These are phyloP conservation scores for Cokeromyces recurvatus DNA, from an alignment of 371 early-diverging fungal genomes.

Conservation along the genomic window DNA sequence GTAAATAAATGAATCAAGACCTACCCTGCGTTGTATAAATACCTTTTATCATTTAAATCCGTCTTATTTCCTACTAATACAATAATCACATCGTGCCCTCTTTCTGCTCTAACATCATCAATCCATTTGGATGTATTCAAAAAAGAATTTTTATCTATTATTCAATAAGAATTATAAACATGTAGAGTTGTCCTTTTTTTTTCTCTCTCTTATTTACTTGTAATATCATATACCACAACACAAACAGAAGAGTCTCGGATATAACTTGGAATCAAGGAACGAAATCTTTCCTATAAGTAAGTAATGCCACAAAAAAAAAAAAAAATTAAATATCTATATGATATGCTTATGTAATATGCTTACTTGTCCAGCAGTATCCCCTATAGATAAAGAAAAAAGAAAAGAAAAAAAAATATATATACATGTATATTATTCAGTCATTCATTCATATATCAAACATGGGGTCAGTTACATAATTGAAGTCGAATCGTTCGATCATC, in stretches of 20 bases:
- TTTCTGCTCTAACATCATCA: constrained; percentile 95
- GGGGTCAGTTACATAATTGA: constrained; percentile 80
- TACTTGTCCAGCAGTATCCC: constrained; percentile 99
- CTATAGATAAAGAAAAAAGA: constrained; percentile 10
- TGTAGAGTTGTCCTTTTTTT: neutral
- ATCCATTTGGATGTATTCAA: constrained; percentile 97
- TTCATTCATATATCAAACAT: neutral
- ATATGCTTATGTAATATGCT: no score
- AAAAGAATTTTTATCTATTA: constrained; percentile 85
- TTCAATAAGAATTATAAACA: neutral
- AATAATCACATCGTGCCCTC: constrained; percentile 95
- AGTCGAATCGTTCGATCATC: constrained; percentile 96
- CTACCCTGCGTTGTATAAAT: no score
- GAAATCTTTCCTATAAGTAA: constrained; percentile 78
- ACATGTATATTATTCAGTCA: neutral
- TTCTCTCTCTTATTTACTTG: constrained; percentile 9
- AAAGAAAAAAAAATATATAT: no score
- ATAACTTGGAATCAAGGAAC: constrained; percentile 96
- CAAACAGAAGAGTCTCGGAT: constrained; percentile 99
- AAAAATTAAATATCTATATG: no score
- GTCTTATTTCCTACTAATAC: constrained; percentile 99
- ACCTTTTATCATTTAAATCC: constrained; percentile 92
- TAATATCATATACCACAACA: constrained; percentile 82
- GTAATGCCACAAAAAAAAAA: no score
- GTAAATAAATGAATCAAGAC: neutral